phyloP scores from a whole-genome alignment of 2,329 filamentous ascomycete species.

The Paracamarosporium sp. region DNA sequence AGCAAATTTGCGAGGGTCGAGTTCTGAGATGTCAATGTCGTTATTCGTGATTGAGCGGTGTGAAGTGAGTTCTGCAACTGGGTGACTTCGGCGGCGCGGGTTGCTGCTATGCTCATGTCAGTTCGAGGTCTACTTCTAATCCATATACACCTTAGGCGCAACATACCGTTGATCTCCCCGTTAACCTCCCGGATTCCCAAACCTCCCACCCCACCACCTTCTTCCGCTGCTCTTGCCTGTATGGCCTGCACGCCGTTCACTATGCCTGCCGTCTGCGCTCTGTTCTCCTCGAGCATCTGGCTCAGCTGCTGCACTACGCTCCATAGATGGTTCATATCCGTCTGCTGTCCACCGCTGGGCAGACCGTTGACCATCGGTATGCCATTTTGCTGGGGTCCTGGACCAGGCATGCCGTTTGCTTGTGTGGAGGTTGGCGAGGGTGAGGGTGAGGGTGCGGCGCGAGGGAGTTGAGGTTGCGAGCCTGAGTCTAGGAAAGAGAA shows the following conservation, averaged over 20 bases:
- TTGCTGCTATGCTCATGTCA: constrained; percentile 31
- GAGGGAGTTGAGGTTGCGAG: constrained; percentile 31
- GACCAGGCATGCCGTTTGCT: constrained; percentile 37
- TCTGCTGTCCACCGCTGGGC: constrained; percentile 49
- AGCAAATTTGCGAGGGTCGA: constrained; percentile 36
- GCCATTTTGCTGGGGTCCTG: constrained; percentile 32
- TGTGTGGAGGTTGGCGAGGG: constrained; percentile 25
- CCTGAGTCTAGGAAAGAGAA: constrained; percentile 45
- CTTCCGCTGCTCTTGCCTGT: constrained; percentile 44
- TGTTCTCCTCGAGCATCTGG: constrained; percentile 48
- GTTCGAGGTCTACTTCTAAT: background rate
- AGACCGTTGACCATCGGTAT: constrained; percentile 49
- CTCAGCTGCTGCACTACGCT: constrained; percentile 49
- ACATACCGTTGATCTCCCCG: constrained; percentile 43
- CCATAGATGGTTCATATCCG: constrained; percentile 53
- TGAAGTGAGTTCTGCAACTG: constrained; percentile 40
- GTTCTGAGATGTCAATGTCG: constrained; percentile 32
- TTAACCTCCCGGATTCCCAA: constrained; percentile 39
- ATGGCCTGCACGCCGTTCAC: constrained; percentile 48
- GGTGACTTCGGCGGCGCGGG: constrained; percentile 37
- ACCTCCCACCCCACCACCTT: constrained; percentile 34
- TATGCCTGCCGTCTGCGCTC: constrained; percentile 45
- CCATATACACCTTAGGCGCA: background rate
- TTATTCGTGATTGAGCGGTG: constrained; percentile 32
- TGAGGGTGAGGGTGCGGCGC: constrained; percentile 43